Evolutionary conservation across 2,329 filamentous ascomycete genomes (phyloP), one percentile per base, ranked within the genome.

Genomic region (Tolypocladium pustulatum): DNA sequence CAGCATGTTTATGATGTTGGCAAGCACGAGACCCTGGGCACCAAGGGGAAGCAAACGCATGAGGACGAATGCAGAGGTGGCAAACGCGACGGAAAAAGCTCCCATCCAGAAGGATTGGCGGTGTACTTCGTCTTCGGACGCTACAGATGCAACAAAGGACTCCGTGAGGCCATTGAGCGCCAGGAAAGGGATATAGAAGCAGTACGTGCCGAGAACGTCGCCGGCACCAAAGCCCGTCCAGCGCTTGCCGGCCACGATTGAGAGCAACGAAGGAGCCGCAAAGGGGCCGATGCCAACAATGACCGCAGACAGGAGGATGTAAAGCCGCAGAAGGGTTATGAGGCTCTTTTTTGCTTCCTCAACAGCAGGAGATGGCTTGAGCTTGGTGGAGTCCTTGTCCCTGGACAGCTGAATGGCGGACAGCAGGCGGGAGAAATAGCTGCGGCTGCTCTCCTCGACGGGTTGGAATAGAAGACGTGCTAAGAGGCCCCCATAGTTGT

Each of bases 401-500:
- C 60, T 67, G 17, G 63, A 49, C 0, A 65, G 43, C 4, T 57
- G 41, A 0, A 68, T 58, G 1, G 72, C 69, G 0, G 79, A 72
- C 27, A 97, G 84, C 0, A 96, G 78, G 38, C 88, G 88, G 57
- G 91, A 92, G 61, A 97, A 97, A 69, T 96, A 86, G 68, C 87
- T 91, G 43, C 95, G 87, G 63, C 89, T 92, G 70, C 88, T 93
- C 73, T 99, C 95, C 72, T 99, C 94, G 60, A 99, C 85, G 9
- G 94, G 95, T 68, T 97, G 94, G 71, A 99, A 93, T 56, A 99
- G 76, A 63, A 97, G 84, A 3, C 94, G 84, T 0, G 94, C 94
- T 34, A 96, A 76, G 0, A 99, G 82, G 2, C 92, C 90, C 27
- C 94, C 94, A 70, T 94, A 99, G 72, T 97, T 99, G 66, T 91